Base-by-base conservation (phyloP, 1,284 basidiomycete species). In the Ustilago sp. region DNA sequence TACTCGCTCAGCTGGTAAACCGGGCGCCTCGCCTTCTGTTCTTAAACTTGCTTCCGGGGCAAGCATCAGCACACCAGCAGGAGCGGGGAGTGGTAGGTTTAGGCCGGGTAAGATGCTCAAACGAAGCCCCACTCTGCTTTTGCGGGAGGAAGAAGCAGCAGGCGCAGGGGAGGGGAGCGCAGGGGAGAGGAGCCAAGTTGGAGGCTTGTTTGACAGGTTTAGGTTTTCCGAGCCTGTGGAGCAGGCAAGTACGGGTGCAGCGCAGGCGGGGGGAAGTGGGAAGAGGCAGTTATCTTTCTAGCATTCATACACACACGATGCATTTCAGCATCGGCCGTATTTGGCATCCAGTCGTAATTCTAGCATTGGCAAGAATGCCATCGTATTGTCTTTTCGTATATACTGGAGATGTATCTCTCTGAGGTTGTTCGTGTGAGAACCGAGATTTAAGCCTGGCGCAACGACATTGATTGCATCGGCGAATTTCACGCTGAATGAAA, bases 61-160 rank as follows among this genome's bases (percentile, higher is more conserved):
- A 4, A 17, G n/a, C 7, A 13, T 51, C 35, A 45, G 59, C 31
- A 61, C 68, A 5, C 53, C 58, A 4, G 6, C 39, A 11, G 13
- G 28, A 11, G 9, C 38, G 38, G 2, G 9, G 3, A 54, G 34
- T 9, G 17, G 38, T 17, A 12, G 17, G 4, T n/a, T 2, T 1
- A 60, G 63, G 38, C 68, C 68, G 59, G 58, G n/a, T 15, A 71
- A 71, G 59, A 17, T 62, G 23, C 59, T 66, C 45, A 71, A 71
- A 13, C 59, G 63, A 0, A 71, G 63, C 39, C 68, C 68, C 51
- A 71, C 68, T 34, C 38, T 71, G 51, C n/a, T 66, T 31, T 23
- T 71, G 3, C 47, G 50, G 1, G 63, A 60, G 19, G 63, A 43
- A 19, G 63, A 51, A 8, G 62, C 45, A 0, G 48, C 15, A 15